These are phyloP conservation scores for Alloascoidea africana DNA, from an alignment of 805 yeast species.

Conservation along the genomic window DNA sequence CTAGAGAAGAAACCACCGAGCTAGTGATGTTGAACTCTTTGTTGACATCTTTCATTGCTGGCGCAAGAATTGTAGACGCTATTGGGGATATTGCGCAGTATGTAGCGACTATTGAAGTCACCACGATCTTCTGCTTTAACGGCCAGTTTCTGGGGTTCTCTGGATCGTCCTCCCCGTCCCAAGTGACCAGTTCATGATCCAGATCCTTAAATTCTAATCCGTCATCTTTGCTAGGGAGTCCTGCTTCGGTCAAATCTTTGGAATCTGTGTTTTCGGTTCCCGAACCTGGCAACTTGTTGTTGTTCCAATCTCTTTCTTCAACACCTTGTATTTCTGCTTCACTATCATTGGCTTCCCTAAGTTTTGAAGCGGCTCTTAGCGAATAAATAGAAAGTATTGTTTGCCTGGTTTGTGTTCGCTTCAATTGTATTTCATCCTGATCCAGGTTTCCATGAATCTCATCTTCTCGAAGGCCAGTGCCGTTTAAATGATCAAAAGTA, in stretches of 20 bases:
- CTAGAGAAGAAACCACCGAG: slow-evolving; percentile 29
- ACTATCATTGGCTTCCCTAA: background rate
- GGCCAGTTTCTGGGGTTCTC: slow-evolving; percentile 52
- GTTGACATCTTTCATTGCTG: slow-evolving; percentile 37
- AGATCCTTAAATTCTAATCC: slow-evolving; percentile 38
- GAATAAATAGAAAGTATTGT: slow-evolving; percentile 26
- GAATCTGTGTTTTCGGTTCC: too few relatives aligned
- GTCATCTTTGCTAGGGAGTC: slow-evolving; percentile 13
- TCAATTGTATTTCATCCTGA: slow-evolving; percentile 21
- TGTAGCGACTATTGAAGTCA: slow-evolving; percentile 31
- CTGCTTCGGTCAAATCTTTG: slow-evolving; percentile 1
- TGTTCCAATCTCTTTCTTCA: slow-evolving; percentile 3
- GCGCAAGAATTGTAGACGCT: slow-evolving; percentile 47
- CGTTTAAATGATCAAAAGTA: background rate
- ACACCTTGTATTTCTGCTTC: background rate
- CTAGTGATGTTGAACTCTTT: slow-evolving; percentile 26
- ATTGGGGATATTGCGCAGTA: slow-evolving; percentile 47
- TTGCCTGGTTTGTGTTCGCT: slow-evolving; percentile 27
- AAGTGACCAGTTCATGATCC: slow-evolving; percentile 55
- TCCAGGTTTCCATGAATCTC: slow-evolving; percentile 26
- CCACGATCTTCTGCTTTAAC: slow-evolving; percentile 21
- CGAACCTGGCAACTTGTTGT: too few relatives aligned
- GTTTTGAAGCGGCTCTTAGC: slow-evolving; percentile 10
- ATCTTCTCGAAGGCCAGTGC: slow-evolving; percentile 4
- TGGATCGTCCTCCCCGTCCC: slow-evolving; percentile 51